Base-by-base conservation (phyloP, 2,329 filamentous ascomycete genomes). In the Didymella arachidicola region DNA sequence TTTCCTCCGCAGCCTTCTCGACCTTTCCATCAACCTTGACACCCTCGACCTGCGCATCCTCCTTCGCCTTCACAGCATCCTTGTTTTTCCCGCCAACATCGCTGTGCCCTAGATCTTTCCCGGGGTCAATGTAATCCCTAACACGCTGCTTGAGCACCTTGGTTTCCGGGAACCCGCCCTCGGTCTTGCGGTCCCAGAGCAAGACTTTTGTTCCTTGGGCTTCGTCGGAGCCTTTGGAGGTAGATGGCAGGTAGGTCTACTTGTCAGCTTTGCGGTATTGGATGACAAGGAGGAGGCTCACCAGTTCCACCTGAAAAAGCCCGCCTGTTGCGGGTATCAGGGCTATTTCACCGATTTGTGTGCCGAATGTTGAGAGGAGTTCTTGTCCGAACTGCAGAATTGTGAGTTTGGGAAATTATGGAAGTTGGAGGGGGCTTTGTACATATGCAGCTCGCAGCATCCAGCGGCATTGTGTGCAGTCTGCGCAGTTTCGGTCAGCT, bases 381-480 rank as follows among this genome's bases (percentile, higher is more conserved):
- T 98, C 95, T 83, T 98, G 95, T 47, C 89, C 94, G 77, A 90
- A 97, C 91, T 97, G 67, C 34, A 14, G 14, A 14, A 3, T 7
- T 12, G 39, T 53, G 38, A 46, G 42, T 8, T 22, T 46, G 22
- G 7, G 4, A 12, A 12, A 30, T 43, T 10, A n/a, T 14, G 22
- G 10, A 14, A 29, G 7, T 12, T 8, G n/a, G 5, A 22, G 2
- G 7, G 7, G 14, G 7, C n/a, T 10, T 32, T 16, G 67, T 85
- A 94, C 92, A 78, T 95, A 96, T 66, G 92, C 91, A 34, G 92
- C 92, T 60, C 92, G 82, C 11, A 96, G 80, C 86, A 95, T 91
- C 92, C 93, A 96, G 80, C 91, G 91, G 79, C 93, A 97, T 79
- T 97, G 92, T 0, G 92, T 97, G 80, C 93, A 97, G 80, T 91